These are phyloP conservation scores for Suhomyces wounanorum DNA, from an alignment of 1,139 yeast genomes.

Conservation along the genomic window DNA sequence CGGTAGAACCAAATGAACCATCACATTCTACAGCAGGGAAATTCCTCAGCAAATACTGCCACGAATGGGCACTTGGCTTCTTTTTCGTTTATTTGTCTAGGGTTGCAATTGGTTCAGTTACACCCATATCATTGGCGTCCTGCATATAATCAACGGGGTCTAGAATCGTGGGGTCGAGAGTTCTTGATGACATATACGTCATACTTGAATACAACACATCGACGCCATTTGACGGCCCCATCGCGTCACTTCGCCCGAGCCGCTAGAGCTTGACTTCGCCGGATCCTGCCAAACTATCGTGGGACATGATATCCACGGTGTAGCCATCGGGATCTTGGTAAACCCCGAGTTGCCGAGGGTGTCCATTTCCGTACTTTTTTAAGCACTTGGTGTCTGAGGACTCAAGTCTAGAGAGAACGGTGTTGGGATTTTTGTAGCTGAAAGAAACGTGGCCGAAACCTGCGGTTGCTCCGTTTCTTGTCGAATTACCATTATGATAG, in stretches of 20 bases:
- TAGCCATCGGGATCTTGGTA: constrained; percentile 93
- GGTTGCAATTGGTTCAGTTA: too few species aligned
- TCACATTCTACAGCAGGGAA: too few species aligned
- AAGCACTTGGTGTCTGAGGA: constrained; percentile 40
- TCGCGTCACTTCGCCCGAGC: background rate
- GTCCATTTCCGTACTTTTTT: constrained; percentile 59
- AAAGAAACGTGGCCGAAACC: constrained; percentile 90
- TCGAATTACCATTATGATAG: constrained; percentile 80
- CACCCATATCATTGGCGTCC: background rate
- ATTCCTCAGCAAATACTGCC: too few species aligned
- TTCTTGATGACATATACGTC: background rate
- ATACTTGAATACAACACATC: too few species aligned
- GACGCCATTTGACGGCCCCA: background rate
- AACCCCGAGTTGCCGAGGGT: constrained; percentile 54
- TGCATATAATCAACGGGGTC: background rate
- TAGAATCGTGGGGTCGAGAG: background rate
- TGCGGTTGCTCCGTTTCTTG: constrained; percentile 57
- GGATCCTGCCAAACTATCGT: constrained; percentile 19
- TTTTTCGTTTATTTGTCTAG: too few species aligned
- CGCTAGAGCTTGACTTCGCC: background rate
- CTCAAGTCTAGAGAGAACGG: constrained; percentile 55
- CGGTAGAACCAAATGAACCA: too few species aligned
- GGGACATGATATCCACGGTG: constrained; percentile 65
- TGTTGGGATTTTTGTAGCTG: constrained; percentile 64
- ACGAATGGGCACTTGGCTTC: too few species aligned